Evolutionary conservation across 208 protist genomes (phyloP).

Genomic region (Borovskyia barvae): DNA sequence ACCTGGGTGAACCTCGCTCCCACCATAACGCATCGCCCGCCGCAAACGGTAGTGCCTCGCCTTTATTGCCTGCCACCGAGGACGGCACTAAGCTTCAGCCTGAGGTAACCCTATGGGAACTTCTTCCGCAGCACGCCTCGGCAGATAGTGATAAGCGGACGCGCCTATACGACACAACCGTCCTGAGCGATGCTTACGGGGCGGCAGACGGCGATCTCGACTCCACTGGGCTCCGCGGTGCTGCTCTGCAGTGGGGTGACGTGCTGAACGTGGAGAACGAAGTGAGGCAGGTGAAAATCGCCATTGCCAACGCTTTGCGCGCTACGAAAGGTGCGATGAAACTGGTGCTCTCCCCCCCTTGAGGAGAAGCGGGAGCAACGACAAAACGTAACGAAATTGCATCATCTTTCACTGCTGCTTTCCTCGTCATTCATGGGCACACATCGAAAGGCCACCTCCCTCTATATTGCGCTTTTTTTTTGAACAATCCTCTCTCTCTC

Average conservation of each 20-base stretch:
- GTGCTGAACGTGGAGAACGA: constrained; percentile 59
- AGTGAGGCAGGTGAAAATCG: constrained; percentile 74
- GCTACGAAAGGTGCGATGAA: constrained; percentile 28
- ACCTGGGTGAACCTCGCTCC: too few relatives aligned
- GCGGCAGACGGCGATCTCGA: constrained; percentile 10
- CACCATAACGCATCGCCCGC: neutral
- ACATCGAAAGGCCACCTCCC: too few relatives aligned
- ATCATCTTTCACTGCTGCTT: too few relatives aligned
- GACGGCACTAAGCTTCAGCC: constrained; percentile 10
- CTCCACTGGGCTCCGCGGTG: neutral
- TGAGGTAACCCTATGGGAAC: constrained; percentile 18
- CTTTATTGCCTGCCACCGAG: constrained; percentile 2
- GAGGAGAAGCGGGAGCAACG: too few relatives aligned
- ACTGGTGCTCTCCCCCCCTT: neutral
- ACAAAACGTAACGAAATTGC: too few relatives aligned
- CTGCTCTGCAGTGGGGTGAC: constrained; percentile 29
- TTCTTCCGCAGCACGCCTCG: constrained; percentile 1
- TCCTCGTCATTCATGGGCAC: too few relatives aligned
- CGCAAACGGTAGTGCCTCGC: neutral
- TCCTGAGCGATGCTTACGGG: neutral
- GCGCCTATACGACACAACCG: constrained; percentile 18
- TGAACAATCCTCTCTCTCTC: too few relatives aligned
- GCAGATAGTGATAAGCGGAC: constrained; percentile 3
- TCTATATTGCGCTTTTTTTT: too few relatives aligned
- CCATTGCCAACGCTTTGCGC: constrained; percentile 72